Conservation (phyloP, 495 filamentous ascomycete species). For the Sordaria brevicollis region DNA sequence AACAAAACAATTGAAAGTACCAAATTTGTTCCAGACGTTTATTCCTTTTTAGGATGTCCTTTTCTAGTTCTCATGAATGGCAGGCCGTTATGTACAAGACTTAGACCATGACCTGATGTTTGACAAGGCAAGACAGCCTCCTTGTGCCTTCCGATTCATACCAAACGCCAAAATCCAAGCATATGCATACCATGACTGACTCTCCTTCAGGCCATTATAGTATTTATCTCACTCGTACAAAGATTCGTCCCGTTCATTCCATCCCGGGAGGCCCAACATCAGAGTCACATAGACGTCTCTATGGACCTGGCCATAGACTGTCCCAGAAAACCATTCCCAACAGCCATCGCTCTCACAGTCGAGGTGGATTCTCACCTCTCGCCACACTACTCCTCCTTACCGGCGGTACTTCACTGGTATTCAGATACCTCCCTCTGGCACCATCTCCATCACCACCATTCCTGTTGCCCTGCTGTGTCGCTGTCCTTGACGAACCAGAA, state of each 20-base stretch:
- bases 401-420: background rate
- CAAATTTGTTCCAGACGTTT: too few relatives aligned
- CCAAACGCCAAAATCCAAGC: background rate
- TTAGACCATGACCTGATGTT: background rate
- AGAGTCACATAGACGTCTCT: background rate
- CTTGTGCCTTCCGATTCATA: background rate
- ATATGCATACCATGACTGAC: background rate
- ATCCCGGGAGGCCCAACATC: background rate
- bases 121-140: background rate
- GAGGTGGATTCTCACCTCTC: conserved; percentile 5
- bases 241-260: background rate
- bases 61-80: background rate
- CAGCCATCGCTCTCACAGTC: background rate
- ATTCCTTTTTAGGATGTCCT: background rate
- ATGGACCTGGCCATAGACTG: background rate
- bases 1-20: background rate
- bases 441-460: background rate
- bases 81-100: background rate
- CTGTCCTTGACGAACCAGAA: background rate
- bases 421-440: background rate
- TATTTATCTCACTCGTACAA: background rate
- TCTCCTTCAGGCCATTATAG: background rate
- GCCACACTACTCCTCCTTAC: background rate
- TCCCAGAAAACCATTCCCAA: background rate
- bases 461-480: background rate